Evolutionary conservation across 192 early-diverging fungal genomes (phyloP), one percentile per base, ranked within the genome.

Genomic region (Entomortierella parvispora): DNA sequence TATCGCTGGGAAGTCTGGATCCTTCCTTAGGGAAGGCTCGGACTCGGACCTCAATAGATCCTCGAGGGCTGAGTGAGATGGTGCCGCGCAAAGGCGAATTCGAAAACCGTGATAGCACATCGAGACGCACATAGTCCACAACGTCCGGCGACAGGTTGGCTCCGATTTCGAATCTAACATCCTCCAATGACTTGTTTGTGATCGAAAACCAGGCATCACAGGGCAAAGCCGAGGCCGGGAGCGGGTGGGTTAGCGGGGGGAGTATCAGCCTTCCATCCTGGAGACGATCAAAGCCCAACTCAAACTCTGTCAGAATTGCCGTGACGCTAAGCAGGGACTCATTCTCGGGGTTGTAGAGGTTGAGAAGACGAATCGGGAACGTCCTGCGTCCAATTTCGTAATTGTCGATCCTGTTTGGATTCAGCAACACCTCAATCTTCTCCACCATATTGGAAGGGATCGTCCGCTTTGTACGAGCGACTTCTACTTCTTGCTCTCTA

Each of bases 131-230:
- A 57, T 86, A 89, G 20, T 84, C 80, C 10, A 79, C 61, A 2
- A 96, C 58, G 47, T 92, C 89, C 18, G 87, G 86, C 0, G 85
- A 70, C 0, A 92, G 72, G n/a, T 84, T 82, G 12, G 82, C 86
- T 5, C 86, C 92, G 58, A 93, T 86, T 68, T 93, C 91, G 74
- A 96, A 93, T 15, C 89, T 84, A 23, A 89, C 83, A 52, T 96
- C 94, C n/a, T 91, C 86, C 31, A 90, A 89, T 9, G 89, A 84
- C 31, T 85, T 86, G 71, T 94, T 96, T 18, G 82, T 68, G 45
- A 96, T 90, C 17, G 86, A 83, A 80, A 95, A 96, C 93, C 93
- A 96, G 17, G 85, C 86, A 68, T 96, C 93, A 56, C 90, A 92
- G 0, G 89, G 84, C n/a, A 85, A 66, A 23, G 89, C 84, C 2